Percentiles rank a stretch among this genome's conserved stretches.
These are phyloP conservation scores for Apiosordaria backusii DNA, from an alignment of 495 filamentous ascomycete species.

Conservation along the genomic window DNA sequence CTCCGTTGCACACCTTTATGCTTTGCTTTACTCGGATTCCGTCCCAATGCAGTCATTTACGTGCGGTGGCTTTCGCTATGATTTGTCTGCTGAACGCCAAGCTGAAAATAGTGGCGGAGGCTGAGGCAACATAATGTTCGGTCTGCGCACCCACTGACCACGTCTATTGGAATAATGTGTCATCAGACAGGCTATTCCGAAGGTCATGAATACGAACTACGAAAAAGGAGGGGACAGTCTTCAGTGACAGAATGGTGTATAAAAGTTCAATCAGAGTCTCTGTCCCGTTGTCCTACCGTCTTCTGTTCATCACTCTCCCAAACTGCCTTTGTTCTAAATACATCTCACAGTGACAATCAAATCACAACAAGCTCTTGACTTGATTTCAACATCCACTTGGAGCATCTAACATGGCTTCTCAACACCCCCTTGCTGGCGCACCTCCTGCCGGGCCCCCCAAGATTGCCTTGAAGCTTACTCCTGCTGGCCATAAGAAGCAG, in stretches of 20 bases:
- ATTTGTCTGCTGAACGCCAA: neutral
- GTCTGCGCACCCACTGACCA: neutral
- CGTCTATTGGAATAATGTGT: neutral
- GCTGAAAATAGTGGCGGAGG: neutral
- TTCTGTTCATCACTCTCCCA: neutral
- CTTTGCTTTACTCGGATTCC: neutral
- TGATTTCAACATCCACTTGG: neutral
- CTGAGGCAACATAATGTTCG: neutral
- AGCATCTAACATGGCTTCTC: neutral
- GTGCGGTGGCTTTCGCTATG: neutral
- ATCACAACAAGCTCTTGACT: no score
- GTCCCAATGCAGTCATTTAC: neutral
- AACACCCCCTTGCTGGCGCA: neutral
- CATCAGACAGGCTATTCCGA: neutral
- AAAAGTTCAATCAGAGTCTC: neutral
- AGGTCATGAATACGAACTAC: neutral
- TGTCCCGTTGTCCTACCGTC: neutral
- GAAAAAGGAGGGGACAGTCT: neutral
- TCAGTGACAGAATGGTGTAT: neutral
- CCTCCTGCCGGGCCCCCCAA: neutral
- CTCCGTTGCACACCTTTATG: neutral
- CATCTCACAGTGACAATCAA: no score
- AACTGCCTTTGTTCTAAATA: no score
- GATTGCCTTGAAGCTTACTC: slow-evolving; percentile 10
- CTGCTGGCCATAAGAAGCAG: slow-evolving; percentile 8